Base-by-base conservation (phyloP, 129 eudicot species). In the Daucus carota region DNA sequence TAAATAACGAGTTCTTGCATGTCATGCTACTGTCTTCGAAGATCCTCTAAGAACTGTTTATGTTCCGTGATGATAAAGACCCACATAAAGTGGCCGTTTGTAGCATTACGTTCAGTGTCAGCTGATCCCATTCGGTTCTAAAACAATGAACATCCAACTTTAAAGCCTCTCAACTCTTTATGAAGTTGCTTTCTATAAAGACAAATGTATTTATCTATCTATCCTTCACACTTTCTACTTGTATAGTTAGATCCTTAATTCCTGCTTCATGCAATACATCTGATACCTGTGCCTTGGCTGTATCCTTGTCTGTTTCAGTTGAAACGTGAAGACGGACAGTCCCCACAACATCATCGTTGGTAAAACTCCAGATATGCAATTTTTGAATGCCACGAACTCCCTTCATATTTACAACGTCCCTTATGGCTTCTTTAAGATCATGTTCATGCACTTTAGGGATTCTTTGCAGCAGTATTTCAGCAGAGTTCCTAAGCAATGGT, bases 351-450 rank as follows among this genome's bases (percentile, higher is more conserved):
- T 94, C 96, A 1, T 87, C 78, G 85, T 89, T 94, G 17, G 97
- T 86, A 54, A 94, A 85, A 82, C 93, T 94, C 99, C 99, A 94
- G 26, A 94, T 85, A 68, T 91, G 97, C 83, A 94, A 73, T 78
- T 87, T 94, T 68, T 87, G 90, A 74, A 90, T 80, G 74, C 98
- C 93, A 34, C 73, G 31, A 7, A 91, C 90, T 42, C 98, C 96
- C 76, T 91, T 86, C 81, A 91, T 84, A 74, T 85, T 86, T 87
- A 84, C 83, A 24, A 91, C 82, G 28, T 83, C 75, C 42, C 65
- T 76, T 67, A 88, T 79, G 66, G 97, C 96, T 70, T 86, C 85
- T 77, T 84, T 91, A 32, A 94, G 82, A 79, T 85, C 96, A 12
- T 80, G 85, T 76, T 89, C 97, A 38, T 78, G 91, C n/a, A 83